Evolutionary conservation across 75 land plant genomes (phyloP).

Genomic region (Picea sitchensis): DNA sequence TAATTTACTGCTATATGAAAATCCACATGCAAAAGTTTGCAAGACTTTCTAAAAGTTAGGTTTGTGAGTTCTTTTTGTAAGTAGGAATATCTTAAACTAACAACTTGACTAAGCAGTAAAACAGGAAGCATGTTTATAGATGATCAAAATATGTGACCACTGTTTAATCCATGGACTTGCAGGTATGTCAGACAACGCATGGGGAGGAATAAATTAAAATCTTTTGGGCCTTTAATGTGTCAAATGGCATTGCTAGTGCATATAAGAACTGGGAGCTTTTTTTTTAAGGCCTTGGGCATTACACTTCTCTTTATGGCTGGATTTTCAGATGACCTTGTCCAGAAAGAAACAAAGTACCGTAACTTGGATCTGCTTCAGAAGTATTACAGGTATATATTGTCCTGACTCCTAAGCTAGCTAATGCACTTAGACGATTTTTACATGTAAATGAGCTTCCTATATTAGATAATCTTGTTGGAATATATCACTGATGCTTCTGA

Average conservation of each 20-base stretch:
- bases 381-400: slow-evolving; percentile 30
- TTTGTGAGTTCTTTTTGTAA: background rate
- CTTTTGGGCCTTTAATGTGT: slow-evolving; percentile 49
- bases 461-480: no score
- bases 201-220: slow-evolving; percentile 47
- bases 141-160: background rate
- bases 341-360: slow-evolving; percentile 40
- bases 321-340: slow-evolving; percentile 41
- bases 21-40: background rate
- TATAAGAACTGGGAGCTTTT: slow-evolving; percentile 45
- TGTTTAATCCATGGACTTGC: slow-evolving; percentile 1
- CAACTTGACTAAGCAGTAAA: no score
- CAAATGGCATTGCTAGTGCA: slow-evolving; percentile 39
- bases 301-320: slow-evolving; percentile 53
- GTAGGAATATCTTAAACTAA: no score
- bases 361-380: slow-evolving; percentile 45
- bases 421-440: no score
- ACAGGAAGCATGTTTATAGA: no score
- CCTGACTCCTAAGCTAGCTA: no score
- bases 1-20: no score
- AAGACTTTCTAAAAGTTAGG: background rate
- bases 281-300: slow-evolving; percentile 50
- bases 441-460: no score
- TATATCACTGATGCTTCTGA: no score
- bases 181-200: slow-evolving; percentile 52